A percentile compares a stretch with the other conserved stretches of the same genome.
These are phyloP conservation scores for Lomentospora prolificans DNA, from an alignment of 2,329 filamentous ascomycete genomes.

Conservation along the genomic window DNA sequence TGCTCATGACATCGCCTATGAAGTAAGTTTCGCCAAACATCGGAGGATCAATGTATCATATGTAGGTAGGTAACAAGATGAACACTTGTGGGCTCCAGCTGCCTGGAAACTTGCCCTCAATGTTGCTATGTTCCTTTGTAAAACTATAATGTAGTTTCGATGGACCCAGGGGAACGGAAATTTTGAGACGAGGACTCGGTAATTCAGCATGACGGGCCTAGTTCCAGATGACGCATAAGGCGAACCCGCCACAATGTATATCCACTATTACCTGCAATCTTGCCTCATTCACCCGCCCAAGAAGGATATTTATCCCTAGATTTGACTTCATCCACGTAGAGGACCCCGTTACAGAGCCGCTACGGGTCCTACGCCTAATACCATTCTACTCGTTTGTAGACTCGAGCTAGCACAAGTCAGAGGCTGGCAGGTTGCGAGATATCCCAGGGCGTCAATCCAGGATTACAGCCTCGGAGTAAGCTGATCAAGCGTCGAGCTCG, in stretches of 20 bases:
- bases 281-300: background rate
- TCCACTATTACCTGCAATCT: background rate
- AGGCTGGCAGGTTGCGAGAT: too few species aligned
- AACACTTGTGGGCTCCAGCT: too few species aligned
- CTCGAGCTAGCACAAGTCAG: too few species aligned
- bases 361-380: background rate
- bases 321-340: background rate
- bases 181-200: background rate
- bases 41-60: too few species aligned
- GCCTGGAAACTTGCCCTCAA: background rate
- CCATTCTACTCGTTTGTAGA: too few species aligned
- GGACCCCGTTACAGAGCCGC: background rate
- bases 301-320: background rate
- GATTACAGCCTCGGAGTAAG: background rate
- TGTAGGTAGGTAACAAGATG: background rate
- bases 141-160: background rate
- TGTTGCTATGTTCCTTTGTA: background rate
- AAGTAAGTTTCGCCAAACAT: too few species aligned
- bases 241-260: background rate
- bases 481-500: background rate
- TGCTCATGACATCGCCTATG: too few species aligned
- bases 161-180: background rate
- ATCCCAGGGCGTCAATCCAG: too few species aligned
- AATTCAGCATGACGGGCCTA: background rate
- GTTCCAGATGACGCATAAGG: constrained; percentile 2